Percentiles rank a stretch among this genome's conserved stretches.
phyloP scores from a whole-genome alignment of 2,329 filamentous ascomycete genomes.

The Didymella pomorum region DNA sequence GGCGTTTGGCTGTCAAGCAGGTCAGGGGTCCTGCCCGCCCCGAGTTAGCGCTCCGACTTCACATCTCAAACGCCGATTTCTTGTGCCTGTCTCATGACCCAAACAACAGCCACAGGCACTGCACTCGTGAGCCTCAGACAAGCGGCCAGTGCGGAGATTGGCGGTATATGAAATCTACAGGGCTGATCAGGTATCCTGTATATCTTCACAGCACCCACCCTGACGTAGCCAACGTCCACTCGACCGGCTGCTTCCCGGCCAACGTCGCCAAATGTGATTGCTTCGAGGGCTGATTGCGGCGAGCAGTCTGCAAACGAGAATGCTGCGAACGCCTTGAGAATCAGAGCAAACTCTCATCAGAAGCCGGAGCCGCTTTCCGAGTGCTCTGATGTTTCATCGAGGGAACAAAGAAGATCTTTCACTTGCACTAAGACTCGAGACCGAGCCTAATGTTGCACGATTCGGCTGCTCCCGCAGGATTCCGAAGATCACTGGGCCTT shows the following conservation, averaged over 20 bases:
- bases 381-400: conserved; percentile 6
- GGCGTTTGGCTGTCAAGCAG: conserved; percentile 1
- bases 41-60: conserved; percentile 7
- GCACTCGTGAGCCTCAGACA: conserved; percentile 12
- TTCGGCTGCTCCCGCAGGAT: conserved; percentile 19
- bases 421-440: conserved; percentile 7
- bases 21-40: conserved; percentile 7
- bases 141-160: conserved; percentile 15
- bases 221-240: conserved; percentile 6
- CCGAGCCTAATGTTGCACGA: conserved; percentile 9
- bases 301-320: not conserved
- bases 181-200: not conserved
- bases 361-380: not conserved
- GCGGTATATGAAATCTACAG: conserved; percentile 2
- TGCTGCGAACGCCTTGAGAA: not conserved
- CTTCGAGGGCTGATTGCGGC: not conserved
- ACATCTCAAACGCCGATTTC: conserved; percentile 11
- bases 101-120: conserved; percentile 9
- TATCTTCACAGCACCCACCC: conserved; percentile 7
- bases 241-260: conserved; percentile 6
- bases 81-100: conserved; percentile 21
- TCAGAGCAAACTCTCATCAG: not conserved
- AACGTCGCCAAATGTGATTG: not conserved
- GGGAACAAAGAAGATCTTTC: conserved; percentile 13
- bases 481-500: conserved; percentile 4